Conservation (phyloP, 2,329 filamentous ascomycete genomes). For the Penicillium janthinellum region DNA sequence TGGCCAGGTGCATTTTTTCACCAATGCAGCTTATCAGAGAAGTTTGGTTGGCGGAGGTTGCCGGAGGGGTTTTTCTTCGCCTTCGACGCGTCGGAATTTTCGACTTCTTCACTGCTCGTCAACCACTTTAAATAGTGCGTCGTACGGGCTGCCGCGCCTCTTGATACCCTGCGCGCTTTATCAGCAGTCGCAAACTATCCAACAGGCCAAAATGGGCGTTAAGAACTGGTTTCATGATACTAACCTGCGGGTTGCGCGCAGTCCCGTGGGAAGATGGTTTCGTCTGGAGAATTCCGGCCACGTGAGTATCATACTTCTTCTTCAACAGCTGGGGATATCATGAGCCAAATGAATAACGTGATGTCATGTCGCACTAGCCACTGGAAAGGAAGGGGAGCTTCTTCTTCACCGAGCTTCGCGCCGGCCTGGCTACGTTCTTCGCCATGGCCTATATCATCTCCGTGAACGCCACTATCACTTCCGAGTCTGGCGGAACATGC, state of each 20-base stretch:
- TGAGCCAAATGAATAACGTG: neutral
- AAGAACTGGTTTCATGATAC: constrained; percentile 28
- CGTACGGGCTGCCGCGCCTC: constrained; percentile 9
- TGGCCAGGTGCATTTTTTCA: constrained; percentile 17
- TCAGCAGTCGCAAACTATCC: constrained; percentile 3
- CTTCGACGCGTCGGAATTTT: neutral
- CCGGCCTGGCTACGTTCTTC: constrained; percentile 76
- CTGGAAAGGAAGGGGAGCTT: constrained; percentile 71
- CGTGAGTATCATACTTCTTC: constrained; percentile 55
- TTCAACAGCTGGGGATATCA: neutral
- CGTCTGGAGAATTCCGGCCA: constrained; percentile 79
- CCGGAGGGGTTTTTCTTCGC: constrained; percentile 10
- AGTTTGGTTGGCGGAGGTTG: constrained; percentile 18
- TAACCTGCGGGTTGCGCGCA: constrained; percentile 58
- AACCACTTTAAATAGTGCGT: constrained; percentile 16
- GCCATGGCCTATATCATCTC: constrained; percentile 81
- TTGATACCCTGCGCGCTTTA: constrained; percentile 2
- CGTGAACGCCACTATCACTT: constrained; percentile 69
- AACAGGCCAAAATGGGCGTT: constrained; percentile 16
- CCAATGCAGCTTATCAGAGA: constrained; percentile 19
- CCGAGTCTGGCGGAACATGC: constrained; percentile 73
- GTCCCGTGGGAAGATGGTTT: constrained; percentile 72
- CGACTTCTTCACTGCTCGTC: constrained; percentile 3
- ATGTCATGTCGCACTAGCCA: constrained; percentile 48
- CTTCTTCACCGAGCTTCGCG: constrained; percentile 83